Evolutionary conservation across 768 basidiomycete genomes (phyloP), one percentile per base, ranked within the genome.

Genomic region (Rossbeevera mucosa): DNA sequence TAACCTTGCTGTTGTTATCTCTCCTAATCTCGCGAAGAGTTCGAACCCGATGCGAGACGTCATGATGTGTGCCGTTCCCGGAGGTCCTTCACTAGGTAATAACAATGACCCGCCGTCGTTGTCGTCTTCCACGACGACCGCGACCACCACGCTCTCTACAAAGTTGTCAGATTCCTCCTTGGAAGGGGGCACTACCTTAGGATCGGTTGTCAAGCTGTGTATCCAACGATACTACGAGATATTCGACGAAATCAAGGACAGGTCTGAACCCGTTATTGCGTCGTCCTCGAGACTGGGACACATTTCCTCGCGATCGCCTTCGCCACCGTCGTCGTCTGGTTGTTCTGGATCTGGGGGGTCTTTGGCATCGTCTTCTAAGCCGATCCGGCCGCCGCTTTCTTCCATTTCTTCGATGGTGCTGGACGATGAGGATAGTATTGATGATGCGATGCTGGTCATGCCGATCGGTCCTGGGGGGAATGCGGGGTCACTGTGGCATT

Each of bases 191-290:
- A 82, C 81, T 8, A 90, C 88, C 0, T 73, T 93, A 0, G 89
- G 88, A 3, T 73, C 75, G 55, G 72, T 92, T 38, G 74, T 91
- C 66, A 83, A 83, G 63, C 70, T 89, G 40, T 92, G 88, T 66
- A 91, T 92, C 47, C 79, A 86, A 60, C 80, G 81, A 40, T 93
- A 92, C 65, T 91, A 85, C 65, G 91, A 93, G 64, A 73, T 92
- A 26, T 93, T 93, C 59, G 90, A 91, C 63, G 91, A 92, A 59
- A 69, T 86, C n/a, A 71, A 67, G 51, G 91, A 91, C 69, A 79
- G 82, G 14, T 77, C 76, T 53, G 88, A 91, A 58, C 82, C 82
- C 3, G 56, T 80, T 38, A 12, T 12, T 5, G 18, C n/a, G 11
- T 38, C 36, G 13, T 71, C 69, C 13, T 31, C 47, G 3, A 51